Evolutionary conservation across 495 filamentous ascomycete genomes (phyloP).

Genomic region (Cercophora samala): DNA sequence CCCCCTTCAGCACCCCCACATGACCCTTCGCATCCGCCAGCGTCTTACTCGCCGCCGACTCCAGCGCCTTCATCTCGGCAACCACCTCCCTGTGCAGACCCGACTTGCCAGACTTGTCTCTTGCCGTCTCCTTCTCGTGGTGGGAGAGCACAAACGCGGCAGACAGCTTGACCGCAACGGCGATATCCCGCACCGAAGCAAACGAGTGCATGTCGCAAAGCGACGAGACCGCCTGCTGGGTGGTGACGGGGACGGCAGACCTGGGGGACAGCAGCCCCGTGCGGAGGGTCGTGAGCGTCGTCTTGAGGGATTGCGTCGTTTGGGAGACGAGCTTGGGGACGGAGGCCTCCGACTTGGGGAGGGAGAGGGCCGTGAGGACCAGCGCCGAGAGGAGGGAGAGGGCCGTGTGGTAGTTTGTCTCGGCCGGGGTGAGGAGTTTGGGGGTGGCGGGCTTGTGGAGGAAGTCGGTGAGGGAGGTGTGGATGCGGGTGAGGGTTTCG

Average conservation of each 20-base stretch:
- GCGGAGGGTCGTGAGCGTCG: constrained; percentile 25
- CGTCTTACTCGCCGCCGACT: constrained; percentile 26
- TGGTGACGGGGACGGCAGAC: constrained; percentile 1
- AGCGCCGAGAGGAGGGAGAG: constrained; percentile 28
- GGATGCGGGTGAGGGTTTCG: constrained; percentile 28
- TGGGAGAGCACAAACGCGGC: constrained; percentile 32
- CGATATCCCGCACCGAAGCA: constrained; percentile 38
- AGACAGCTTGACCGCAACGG: constrained; percentile 35
- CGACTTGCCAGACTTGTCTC: constrained; percentile 38
- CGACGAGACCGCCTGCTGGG: constrained; percentile 4
- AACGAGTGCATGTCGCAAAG: constrained; percentile 29
- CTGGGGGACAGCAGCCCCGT: constrained; percentile 18
- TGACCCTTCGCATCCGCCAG: constrained; percentile 33
- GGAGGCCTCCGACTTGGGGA: constrained; percentile 22
- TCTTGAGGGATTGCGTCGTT: constrained; percentile 18
- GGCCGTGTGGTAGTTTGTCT: constrained; percentile 28
- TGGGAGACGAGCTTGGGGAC: constrained; percentile 18
- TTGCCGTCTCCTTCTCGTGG: constrained; percentile 37
- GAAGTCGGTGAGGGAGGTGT: constrained; percentile 34
- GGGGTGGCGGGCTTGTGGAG: constrained; percentile 22
- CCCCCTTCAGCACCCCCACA: constrained; percentile 33
- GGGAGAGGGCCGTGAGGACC: constrained; percentile 26
- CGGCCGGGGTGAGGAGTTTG: constrained; percentile 25
- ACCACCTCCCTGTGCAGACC: constrained; percentile 35
- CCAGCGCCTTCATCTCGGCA: constrained; percentile 38